Conservation (phyloP, 179 eudicot species). For the Corrigiola litoralis region DNA sequence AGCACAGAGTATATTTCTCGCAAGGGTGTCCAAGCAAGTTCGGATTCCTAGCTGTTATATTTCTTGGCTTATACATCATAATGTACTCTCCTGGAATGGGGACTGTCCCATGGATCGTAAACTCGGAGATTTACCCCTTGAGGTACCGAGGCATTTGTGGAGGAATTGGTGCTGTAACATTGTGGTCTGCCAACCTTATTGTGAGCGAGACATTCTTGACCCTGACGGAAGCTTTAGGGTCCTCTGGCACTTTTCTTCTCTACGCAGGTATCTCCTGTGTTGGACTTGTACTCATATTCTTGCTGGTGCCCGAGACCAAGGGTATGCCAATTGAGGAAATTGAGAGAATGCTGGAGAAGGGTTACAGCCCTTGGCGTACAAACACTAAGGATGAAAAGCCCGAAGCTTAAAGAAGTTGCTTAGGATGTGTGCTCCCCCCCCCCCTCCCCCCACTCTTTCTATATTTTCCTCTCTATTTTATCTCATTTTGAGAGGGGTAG, state of each 20-base stretch:
- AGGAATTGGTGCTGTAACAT: constrained; percentile 59
- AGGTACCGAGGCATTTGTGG: constrained; percentile 67
- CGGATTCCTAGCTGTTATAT: constrained; percentile 46
- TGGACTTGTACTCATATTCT: constrained; percentile 44
- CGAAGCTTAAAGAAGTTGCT: background rate
- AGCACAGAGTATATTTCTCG: constrained; percentile 46
- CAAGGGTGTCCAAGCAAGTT: constrained; percentile 64
- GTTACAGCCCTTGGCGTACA: constrained; percentile 36
- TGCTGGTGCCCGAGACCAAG: constrained; percentile 68
- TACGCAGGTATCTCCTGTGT: constrained; percentile 49
- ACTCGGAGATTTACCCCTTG: constrained; percentile 69
- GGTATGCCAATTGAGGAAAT: constrained; percentile 68
- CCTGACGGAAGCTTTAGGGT: constrained; percentile 50
- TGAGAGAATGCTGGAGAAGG: constrained; percentile 63
- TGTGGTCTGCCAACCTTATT: constrained; percentile 60
- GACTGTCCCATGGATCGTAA: constrained; percentile 71
- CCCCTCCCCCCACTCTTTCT: background rate
- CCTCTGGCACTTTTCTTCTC: constrained; percentile 51
- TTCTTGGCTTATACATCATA: constrained; percentile 52
- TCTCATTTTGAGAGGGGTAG: no score
- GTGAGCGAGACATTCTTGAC: constrained; percentile 64
- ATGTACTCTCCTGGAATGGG: constrained; percentile 73
- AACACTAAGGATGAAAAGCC: background rate
- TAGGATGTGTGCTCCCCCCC: no score
- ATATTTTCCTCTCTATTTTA: no score